Base-by-base conservation (phyloP, 345 rosid genomes). In the Bruguiera gymnorhiza region DNA sequence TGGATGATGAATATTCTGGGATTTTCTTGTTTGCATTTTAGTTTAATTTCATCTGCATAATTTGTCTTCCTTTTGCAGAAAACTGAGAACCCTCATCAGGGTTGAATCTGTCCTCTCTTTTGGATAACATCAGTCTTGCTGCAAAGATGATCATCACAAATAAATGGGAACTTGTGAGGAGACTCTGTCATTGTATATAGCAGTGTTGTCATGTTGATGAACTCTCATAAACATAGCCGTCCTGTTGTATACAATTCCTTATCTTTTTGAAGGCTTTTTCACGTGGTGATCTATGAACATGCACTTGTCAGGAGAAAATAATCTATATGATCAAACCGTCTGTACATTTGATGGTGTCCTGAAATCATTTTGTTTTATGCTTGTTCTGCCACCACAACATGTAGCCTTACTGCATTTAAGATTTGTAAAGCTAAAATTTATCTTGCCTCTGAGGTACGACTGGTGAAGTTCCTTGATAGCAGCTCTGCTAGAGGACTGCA, bases 111-210 rank as follows among this genome's bases (percentile, higher is more conserved):
- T 21, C 59, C 27, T 29, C 62, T 34, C 29, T 15, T 31, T 31
- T 39, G 20, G 18, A 23, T 68, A 27, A 26, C 20, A 50, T 48
- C 15, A 8, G 37, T n/a, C 19, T 20, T 36, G 68, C 53, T n/a
- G 27, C 51, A 52, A 57, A 26, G 62, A 27, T 19, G 37, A 50
- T 67, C 15, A 32, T 54, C 51, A 36, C 23, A 57, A 70, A 67
- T 73, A 76, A 80, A 73, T 24, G 71, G 43, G 63, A 29, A 54
- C 63, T 68, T 16, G 21, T 58, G 52, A 10, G 56, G 56, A 69
- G 73, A 51, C 39, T 20, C 54, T 31, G 29, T 63, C 50, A 36
- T 60, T 68, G 62, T 63, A 63, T 6, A 16, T 9, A 32, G 16
- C 65, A 31, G 66, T 19, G 61, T 50, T 53, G 15, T 23, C 15